Conservation (phyloP, 2,329 filamentous ascomycete genomes). For the Microcera coccophila region DNA sequence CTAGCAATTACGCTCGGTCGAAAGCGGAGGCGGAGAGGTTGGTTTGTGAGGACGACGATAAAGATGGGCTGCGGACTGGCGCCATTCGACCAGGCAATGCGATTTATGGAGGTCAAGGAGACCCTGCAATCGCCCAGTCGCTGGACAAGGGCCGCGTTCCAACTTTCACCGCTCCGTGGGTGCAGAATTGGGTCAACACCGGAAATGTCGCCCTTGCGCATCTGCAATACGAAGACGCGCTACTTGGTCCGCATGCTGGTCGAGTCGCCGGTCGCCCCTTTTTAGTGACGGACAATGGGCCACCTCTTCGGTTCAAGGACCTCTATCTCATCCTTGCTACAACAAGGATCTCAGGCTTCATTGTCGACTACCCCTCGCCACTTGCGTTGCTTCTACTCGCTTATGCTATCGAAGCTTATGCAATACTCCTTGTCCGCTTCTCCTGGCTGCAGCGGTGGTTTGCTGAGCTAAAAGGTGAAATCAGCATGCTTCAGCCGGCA, state of each 20-base stretch:
- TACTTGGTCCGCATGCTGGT: slow-evolving; percentile 37
- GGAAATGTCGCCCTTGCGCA: slow-evolving; percentile 54
- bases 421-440: slow-evolving; percentile 11
- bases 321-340: slow-evolving; percentile 34
- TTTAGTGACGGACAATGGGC: slow-evolving; percentile 48
- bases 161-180: slow-evolving; percentile 42
- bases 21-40: slow-evolving; percentile 51
- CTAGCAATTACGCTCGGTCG: slow-evolving; percentile 47
- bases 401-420: slow-evolving; percentile 26
- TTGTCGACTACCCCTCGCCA: slow-evolving; percentile 32
- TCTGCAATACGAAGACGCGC: slow-evolving; percentile 48
- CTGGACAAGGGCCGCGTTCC: slow-evolving; percentile 36
- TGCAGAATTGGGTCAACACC: slow-evolving; percentile 49
- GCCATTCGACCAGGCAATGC: slow-evolving; percentile 51
- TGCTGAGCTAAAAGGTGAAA: slow-evolving; percentile 32
- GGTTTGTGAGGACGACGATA: slow-evolving; percentile 42
- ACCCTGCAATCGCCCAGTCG: slow-evolving; percentile 29
- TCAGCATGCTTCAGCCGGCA: slow-evolving; percentile 40
- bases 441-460: slow-evolving; percentile 24
- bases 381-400: slow-evolving; percentile 36
- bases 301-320: slow-evolving; percentile 40
- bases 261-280: slow-evolving; percentile 45
- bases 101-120: slow-evolving; percentile 48
- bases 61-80: slow-evolving; percentile 44
- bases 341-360: slow-evolving; percentile 31